Evolutionary conservation across 2,329 filamentous ascomycete genomes (phyloP).

Genomic region (Colletotrichum spinosum): DNA sequence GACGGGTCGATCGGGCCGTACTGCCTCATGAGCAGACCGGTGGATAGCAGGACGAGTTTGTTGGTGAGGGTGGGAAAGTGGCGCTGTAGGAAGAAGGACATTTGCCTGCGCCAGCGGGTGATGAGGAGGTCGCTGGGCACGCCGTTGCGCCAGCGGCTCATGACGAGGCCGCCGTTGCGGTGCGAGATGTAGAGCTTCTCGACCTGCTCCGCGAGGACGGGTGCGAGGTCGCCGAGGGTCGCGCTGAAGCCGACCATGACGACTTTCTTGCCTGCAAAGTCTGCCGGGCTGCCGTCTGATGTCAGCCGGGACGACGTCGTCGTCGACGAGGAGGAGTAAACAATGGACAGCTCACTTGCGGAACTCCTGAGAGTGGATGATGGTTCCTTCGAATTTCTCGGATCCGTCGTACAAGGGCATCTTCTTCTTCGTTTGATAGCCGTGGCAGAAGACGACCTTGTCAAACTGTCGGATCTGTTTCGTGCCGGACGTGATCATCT

Average conservation of each 20-base stretch:
- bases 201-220: slow-evolving; percentile 48
- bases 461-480: slow-evolving; percentile 47
- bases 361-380: slow-evolving; percentile 53
- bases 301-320: not conserved
- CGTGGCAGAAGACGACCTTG: slow-evolving; percentile 50
- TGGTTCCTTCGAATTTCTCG: slow-evolving; percentile 50
- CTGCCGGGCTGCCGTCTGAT: slow-evolving; percentile 39
- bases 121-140: slow-evolving; percentile 48
- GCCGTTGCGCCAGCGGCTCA: slow-evolving; percentile 48
- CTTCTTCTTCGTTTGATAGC: slow-evolving; percentile 49
- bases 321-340: not conserved
- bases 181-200: slow-evolving; percentile 56
- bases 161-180: slow-evolving; percentile 50
- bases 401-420: slow-evolving; percentile 50
- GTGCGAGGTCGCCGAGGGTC: slow-evolving; percentile 50
- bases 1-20: slow-evolving; percentile 43
- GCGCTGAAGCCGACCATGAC: slow-evolving; percentile 57
- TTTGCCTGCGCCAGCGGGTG: slow-evolving; percentile 47
- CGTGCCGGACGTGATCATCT: slow-evolving; percentile 42
- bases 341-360: slow-evolving; percentile 42
- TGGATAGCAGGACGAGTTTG: slow-evolving; percentile 32
- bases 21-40: slow-evolving; percentile 22
- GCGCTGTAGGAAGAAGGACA: slow-evolving; percentile 45
- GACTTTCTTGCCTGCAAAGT: slow-evolving; percentile 55
- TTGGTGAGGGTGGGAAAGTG: slow-evolving; percentile 22